Evolutionary conservation across 1,284 basidiomycete genomes (phyloP), one percentile per base, ranked within the genome.

Genomic region (Quambalaria eucalypti): DNA sequence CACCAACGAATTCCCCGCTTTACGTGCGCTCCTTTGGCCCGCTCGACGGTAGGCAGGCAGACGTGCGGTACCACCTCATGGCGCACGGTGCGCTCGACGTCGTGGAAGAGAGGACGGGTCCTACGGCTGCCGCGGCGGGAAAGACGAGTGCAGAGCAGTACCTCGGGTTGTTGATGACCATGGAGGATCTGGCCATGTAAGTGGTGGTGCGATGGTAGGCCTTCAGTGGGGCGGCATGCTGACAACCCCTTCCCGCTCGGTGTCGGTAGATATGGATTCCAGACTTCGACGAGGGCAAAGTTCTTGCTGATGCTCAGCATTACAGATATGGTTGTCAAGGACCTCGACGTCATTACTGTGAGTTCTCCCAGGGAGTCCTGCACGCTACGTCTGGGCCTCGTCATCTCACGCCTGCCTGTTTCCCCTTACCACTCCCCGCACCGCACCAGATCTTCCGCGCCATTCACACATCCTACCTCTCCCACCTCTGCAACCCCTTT

Each of bases 401-500:
- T 23, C 46, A 4, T 39, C 28, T 36, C n/a, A n/a, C 26, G n/a
- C 40, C 47, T 31, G 14, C 38, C 54, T n/a, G 2, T 36, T 38
- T 29, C 28, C 38, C 48, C 14, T 36, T 2, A 2, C 38, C 23
- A 28, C 47, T 42, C 26, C 38, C 25, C n/a, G 10, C 36, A 33
- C 39, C 14, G 4, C 42, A 12, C 5, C 42, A 46, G 66, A 62
- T 77, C 61, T 77, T 77, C 56, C 64, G 67, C 12, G 76, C 76
- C 8, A 61, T 77, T 10, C 69, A 76, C 53, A 75, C 74, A 31
- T 59, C 70, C 29, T 77, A 75, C 60, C 60, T 76, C 50, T 55
- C 62, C 28, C 67, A 76, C 54, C 60, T 73, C 48, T 70, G 68
- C n/a, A 76, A 76, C 50, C 76, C 76, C 3, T 77, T 77, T 61